phyloP scores from a whole-genome alignment of 163 green algal species.

The Chlamydomonas reinhardtii region DNA sequence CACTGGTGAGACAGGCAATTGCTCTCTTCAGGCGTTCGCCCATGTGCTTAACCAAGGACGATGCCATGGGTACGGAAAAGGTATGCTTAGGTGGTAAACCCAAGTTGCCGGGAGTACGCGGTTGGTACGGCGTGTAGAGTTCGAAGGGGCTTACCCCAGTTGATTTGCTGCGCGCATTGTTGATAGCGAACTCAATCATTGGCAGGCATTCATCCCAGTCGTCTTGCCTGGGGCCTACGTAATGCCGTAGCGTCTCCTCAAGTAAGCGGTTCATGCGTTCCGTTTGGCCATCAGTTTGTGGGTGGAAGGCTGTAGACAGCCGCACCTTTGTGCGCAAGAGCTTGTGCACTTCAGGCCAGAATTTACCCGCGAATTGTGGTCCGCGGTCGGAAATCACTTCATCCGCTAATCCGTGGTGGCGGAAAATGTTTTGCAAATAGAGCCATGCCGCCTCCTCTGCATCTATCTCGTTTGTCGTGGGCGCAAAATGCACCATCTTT shows the following conservation, averaged over 20 bases:
- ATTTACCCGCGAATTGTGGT: conserved; percentile 55
- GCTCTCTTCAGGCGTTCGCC: neutral
- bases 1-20: neutral
- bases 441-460: conserved; percentile 59
- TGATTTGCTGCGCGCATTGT: neutral
- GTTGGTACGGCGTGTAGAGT: neutral
- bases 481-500: conserved; percentile 67
- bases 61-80: neutral
- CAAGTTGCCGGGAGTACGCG: neutral
- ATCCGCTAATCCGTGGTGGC: conserved; percentile 57
- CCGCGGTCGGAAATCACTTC: conserved; percentile 66
- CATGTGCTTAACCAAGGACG: neutral
- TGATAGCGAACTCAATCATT: neutral
- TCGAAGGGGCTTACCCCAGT: neutral
- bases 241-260: neutral
- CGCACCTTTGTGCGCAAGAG: conserved; percentile 40
- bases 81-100: neutral
- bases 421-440: conserved; percentile 64
- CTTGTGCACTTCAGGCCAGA: conserved; percentile 53
- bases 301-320: conserved; percentile 53
- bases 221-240: neutral
- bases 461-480: conserved; percentile 46
- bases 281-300: conserved; percentile 58
- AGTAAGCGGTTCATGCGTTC: conserved; percentile 49
- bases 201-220: conserved; percentile 12